Base-by-base conservation (phyloP, 1,139 yeast species). In the Blastobotrys petasosporus region DNA sequence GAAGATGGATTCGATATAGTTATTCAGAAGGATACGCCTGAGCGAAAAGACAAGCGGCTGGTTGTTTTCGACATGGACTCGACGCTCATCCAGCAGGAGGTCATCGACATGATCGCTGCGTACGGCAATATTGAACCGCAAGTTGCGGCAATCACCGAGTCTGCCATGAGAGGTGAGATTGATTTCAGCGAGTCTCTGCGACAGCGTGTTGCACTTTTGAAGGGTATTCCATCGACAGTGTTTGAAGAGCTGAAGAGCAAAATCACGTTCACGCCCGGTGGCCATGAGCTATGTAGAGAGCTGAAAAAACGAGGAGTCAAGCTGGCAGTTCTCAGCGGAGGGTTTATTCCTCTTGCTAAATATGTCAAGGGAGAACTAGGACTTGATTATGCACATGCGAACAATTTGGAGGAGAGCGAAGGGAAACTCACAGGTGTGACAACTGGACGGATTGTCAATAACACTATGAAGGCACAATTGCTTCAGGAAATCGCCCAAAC, bases 41-140 rank as follows among this genome's bases (percentile, higher is more conserved):
- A 29, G 15, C 35, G 64, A 66, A 47, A 48, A 35, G 48, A 47
- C 25, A 85, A 83, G 60, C 76, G 78, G 56, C 71, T 92, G 42
- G 81, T 86, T 52, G 86, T 94, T 16, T 94, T 94, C 60, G 98
- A 94, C 60, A 94, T 94, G 98, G 99, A 94, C 68, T 90, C 97
- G 1, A 94, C 98, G 0, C 70, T 94, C 61, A 94, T 94, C 55
- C 82, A 85, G 64, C 97, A 94, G 66, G 99, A 94, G 66, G 97
- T 92, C 41, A 92, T 92, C 55, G 99, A 94, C 62, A 69, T 92
- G 61, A 90, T 94, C 55, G 98, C 98, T 2, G 87, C 84, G 0
- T 80, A 82, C 55, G 94, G 92, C n/a, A 73, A 75, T 51, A 88
- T 85, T 28, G 94, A 85, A 56, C 77, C 72, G 2, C 70, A 82